Conservation (phyloP, 441 rosid genomes). For the Populus tomentosa region DNA sequence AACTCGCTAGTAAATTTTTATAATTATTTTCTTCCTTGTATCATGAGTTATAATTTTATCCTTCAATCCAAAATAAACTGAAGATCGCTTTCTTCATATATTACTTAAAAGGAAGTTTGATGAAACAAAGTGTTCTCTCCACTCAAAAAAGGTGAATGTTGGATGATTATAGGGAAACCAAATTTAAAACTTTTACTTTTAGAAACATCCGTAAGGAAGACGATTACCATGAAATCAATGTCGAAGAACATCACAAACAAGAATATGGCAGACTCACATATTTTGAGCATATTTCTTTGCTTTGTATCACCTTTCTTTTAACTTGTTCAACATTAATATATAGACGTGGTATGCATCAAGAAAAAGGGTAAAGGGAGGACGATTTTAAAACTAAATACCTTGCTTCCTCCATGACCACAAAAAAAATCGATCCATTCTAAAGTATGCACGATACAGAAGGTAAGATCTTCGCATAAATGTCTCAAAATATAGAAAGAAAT, state of each 20-base stretch:
- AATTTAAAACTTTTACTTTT: conserved; percentile 7
- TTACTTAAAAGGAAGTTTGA: background rate
- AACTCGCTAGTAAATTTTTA: background rate
- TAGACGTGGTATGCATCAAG: background rate
- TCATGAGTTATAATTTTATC: background rate
- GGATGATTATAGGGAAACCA: background rate
- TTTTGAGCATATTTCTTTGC: background rate
- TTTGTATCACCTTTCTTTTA: background rate
- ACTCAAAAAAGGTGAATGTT: conserved; percentile 2
- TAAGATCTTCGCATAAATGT: conserved; percentile 3
- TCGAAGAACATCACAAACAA: conserved; percentile 10
- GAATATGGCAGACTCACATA: background rate
- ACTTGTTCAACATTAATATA: background rate
- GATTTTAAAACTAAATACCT: background rate
- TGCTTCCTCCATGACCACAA: background rate
- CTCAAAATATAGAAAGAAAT: conserved; percentile 1
- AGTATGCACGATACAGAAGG: background rate
- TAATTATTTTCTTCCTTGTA: background rate
- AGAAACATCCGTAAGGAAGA: background rate
- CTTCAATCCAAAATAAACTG: background rate
- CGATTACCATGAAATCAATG: background rate
- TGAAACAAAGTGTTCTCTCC: background rate
- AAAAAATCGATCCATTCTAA: background rate
- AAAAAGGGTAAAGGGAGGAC: background rate
- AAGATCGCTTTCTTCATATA: background rate